These are phyloP conservation scores for Fusarium napiforme DNA, from an alignment of 2,329 filamentous ascomycete genomes.

Conservation along the genomic window DNA sequence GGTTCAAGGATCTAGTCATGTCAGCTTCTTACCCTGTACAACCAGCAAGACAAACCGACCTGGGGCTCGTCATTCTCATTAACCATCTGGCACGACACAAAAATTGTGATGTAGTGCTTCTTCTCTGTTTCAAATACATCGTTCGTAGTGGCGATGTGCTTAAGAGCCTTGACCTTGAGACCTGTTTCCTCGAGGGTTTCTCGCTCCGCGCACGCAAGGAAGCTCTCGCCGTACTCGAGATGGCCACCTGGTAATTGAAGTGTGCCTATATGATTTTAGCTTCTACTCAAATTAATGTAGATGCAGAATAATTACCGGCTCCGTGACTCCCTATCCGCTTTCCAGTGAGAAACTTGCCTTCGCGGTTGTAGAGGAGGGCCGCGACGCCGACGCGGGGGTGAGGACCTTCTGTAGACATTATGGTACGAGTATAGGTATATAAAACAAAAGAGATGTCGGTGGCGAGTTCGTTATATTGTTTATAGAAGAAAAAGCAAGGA, in stretches of 20 bases:
- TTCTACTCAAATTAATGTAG: rapidly evolving
- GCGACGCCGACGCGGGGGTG: conserved; percentile 61
- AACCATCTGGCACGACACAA: conserved; percentile 65
- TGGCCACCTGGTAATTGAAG: conserved; percentile 80
- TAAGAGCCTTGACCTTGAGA: conserved; percentile 62
- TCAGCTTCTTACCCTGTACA: background rate
- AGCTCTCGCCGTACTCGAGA: conserved; percentile 74
- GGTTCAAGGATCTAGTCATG: conserved; percentile 55
- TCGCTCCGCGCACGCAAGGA: conserved; percentile 70
- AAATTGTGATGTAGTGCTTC: conserved; percentile 82
- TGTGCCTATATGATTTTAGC: conserved; percentile 57
- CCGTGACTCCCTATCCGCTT: conserved; percentile 62
- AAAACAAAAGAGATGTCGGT: background rate
- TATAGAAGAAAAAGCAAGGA: background rate
- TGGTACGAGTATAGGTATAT: too few species aligned
- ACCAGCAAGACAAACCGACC: conserved; percentile 55
- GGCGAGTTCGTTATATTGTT: background rate
- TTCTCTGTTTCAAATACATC: conserved; percentile 67
- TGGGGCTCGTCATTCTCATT: conserved; percentile 61
- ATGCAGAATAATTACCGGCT: conserved; percentile 50
- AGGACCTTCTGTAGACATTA: conserved; percentile 28
- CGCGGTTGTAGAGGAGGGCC: conserved; percentile 55
- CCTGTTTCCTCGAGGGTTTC: conserved; percentile 79
- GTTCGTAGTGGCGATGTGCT: conserved; percentile 72
- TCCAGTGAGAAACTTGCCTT: conserved; percentile 60